A percentile compares a stretch with the other conserved stretches of the same genome.
phyloP scores from a whole-genome alignment of 1,284 basidiomycete species.

The Irpex sp. region DNA sequence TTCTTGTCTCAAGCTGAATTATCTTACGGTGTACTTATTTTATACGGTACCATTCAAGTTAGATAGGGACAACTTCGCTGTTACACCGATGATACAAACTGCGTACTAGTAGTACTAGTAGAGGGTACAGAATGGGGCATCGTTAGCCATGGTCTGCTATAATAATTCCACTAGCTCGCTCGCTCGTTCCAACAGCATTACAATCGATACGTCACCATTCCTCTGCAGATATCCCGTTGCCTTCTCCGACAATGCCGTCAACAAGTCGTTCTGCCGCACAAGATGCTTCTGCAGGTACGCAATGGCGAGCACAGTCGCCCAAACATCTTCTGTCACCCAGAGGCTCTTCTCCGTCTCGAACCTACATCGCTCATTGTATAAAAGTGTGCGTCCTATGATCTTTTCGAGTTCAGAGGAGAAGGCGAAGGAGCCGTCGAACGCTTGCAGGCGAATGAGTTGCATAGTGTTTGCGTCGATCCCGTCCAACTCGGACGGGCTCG shows the following conservation, averaged over 20 bases:
- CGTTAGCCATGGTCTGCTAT: too few relatives aligned
- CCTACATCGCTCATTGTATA: background rate
- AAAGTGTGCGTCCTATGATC: background rate
- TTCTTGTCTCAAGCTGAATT: too few relatives aligned
- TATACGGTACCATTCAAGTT: too few relatives aligned
- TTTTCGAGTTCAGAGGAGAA: background rate
- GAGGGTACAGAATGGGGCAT: too few relatives aligned
- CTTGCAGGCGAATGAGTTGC: slow-evolving; percentile 3
- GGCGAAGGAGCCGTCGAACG: slow-evolving; percentile 10
- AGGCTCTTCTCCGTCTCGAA: background rate
- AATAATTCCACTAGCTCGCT: background rate
- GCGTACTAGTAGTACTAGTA: too few relatives aligned
- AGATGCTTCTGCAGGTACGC: slow-evolving; percentile 8
- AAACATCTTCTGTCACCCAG: background rate
- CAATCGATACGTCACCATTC: background rate
- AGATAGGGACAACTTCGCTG: too few relatives aligned
- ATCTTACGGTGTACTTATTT: too few relatives aligned
- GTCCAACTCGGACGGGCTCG: background rate
- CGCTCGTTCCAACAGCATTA: background rate
- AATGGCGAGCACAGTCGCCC: slow-evolving; percentile 11
- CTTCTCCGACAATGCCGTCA: slow-evolving; percentile 4
- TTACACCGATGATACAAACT: too few relatives aligned
- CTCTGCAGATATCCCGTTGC: background rate
- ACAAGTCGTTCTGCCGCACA: slow-evolving; percentile 1
- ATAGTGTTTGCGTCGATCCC: background rate